Base-by-base conservation (phyloP, 2,329 filamentous ascomycete species). In the Davidsoniella virescens region DNA sequence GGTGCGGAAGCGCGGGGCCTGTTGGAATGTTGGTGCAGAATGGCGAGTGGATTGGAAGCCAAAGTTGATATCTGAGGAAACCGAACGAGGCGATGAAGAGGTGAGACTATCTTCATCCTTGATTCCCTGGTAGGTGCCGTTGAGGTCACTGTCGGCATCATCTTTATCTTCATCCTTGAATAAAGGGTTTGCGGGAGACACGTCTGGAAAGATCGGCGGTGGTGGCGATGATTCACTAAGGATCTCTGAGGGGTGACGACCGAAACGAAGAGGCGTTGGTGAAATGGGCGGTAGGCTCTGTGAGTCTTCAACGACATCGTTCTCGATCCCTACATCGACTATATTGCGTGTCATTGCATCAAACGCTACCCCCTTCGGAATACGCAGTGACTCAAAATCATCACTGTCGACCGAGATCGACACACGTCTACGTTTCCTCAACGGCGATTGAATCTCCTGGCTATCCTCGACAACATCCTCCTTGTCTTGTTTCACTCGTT, bases 1-100 rank as follows among this genome's bases (percentile, higher is more conserved):
- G 2, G 59, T 56, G 46, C 65, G 67, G 58, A 69, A 69, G 18
- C 65, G 65, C 8, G 67, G 67, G 2, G 65, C 61, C 0, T 60
- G 55, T 2, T 56, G 63, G 49, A 69, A 68, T 0, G 62, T 62
- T 2, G 67, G 67, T 44, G 54, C 12, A 52, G 47, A 17, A 52
- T 54, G 41, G 50, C 44, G 46, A 14, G 14, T 43, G 20, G 20
- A 38, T 25, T n/a, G n/a, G 17, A 43, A 43, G 18, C 25, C 25
- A 14, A 43, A 14, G 6, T 33, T 33, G 8, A 33, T 33, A 12
- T 33, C 29, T 9, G 29, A 33, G 29, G 29, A 33, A 33, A 12
- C 29, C 12, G 29, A 33, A 12, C 12, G 9, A 9, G 29, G 29
- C 8, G 29, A 12, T 33, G 29, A 33, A 12, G 29, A 33, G 12